Percentiles rank a stretch among this genome's conserved stretches.
Conservation (phyloP, 2,329 filamentous ascomycete genomes). For the Macrophomina phaseolina region DNA sequence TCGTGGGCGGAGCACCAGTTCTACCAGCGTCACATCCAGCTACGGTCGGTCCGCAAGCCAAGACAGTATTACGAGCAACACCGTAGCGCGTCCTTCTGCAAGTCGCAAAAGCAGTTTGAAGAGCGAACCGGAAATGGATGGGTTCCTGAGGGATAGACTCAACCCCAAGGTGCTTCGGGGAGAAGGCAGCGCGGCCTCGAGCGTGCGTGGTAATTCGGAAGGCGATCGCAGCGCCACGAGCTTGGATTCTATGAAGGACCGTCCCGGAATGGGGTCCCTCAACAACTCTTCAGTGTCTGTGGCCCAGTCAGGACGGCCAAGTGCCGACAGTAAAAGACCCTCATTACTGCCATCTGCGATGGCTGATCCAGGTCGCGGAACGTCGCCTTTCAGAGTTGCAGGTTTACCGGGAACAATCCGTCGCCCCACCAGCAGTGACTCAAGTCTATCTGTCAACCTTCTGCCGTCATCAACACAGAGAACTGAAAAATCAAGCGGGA, state of each 20-base stretch:
- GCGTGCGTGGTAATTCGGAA: conserved; percentile 33
- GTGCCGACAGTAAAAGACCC: conserved; percentile 34
- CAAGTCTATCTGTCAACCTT: conserved; percentile 2
- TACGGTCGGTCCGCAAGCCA: conserved; percentile 54
- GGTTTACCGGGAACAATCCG: conserved; percentile 37
- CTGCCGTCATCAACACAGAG: not conserved
- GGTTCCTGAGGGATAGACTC: conserved; percentile 53
- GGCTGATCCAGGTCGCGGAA: conserved; percentile 40
- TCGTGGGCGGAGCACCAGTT: conserved; percentile 69
- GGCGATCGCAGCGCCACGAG: conserved; percentile 44
- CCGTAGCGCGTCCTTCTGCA: conserved; percentile 41
- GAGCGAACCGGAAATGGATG: conserved; percentile 50
- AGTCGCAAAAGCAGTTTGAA: conserved; percentile 52
- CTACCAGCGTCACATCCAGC: conserved; percentile 55
- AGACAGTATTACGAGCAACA: conserved; percentile 44
- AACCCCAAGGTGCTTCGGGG: conserved; percentile 53
- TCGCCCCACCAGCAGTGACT: conserved; percentile 31
- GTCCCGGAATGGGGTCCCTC: conserved; percentile 4
- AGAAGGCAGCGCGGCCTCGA: conserved; percentile 44
- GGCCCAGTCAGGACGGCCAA: conserved; percentile 32
- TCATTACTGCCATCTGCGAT: conserved; percentile 45
- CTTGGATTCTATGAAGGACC: conserved; percentile 36
- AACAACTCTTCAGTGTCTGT: conserved; percentile 22
- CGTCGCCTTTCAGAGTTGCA: conserved; percentile 36
- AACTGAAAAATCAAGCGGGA: not conserved